Conservation (phyloP, 2,329 filamentous ascomycete species). For the Fonsecaea erecta region DNA sequence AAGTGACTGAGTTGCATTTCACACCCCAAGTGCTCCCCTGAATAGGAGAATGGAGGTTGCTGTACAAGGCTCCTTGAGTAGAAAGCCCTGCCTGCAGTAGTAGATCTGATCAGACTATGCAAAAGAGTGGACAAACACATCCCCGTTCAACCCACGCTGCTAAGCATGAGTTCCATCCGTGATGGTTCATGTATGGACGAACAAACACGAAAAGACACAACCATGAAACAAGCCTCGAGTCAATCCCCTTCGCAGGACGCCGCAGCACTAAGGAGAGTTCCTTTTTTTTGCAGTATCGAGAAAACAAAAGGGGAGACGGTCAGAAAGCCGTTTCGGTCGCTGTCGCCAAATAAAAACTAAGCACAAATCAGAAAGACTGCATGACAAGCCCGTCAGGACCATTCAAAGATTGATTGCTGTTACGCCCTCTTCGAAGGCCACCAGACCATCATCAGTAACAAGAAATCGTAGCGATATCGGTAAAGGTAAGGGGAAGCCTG, state of each 20-base stretch:
- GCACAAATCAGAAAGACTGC: conserved; percentile 4
- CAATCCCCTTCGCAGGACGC: conserved; percentile 21
- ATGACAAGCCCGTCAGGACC: not conserved
- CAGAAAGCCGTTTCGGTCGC: conserved; percentile 30
- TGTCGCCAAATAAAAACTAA: conserved; percentile 1
- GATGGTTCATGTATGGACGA: not conserved
- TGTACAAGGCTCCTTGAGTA: not conserved
- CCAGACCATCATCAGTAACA: not conserved
- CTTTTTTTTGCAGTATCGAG: conserved; percentile 5
- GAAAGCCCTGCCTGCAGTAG: not conserved
- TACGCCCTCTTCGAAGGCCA: not conserved
- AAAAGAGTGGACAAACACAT: conserved; percentile 17
- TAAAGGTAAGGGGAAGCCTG: conserved; percentile 23
- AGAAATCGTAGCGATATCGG: conserved; percentile 26
- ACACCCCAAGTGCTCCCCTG: not conserved
- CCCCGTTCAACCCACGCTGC: conserved; percentile 2
- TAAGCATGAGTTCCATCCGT: not conserved
- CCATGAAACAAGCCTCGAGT: conserved; percentile 30
- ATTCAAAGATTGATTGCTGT: not conserved
- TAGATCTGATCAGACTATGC: not conserved
- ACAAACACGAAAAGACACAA: conserved; percentile 8
- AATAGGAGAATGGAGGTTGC: not conserved
- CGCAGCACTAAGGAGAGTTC: not conserved
- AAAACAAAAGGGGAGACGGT: conserved; percentile 30
- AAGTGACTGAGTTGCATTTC: conserved; percentile 1